phyloP scores from a whole-genome alignment of 306 rosid species.

The Geum urbanum region DNA sequence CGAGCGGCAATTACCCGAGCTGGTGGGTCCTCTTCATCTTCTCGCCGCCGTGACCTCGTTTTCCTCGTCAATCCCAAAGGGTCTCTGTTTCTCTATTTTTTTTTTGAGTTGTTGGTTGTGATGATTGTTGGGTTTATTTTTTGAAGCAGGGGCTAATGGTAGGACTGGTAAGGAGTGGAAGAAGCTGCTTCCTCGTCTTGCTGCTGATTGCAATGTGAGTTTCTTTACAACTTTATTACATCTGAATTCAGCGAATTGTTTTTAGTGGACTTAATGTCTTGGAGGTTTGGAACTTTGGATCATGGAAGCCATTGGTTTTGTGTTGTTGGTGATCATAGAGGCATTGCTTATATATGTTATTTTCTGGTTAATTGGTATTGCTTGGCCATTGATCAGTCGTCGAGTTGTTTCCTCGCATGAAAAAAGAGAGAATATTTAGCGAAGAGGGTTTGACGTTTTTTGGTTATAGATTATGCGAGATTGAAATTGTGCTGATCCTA shows the following conservation, averaged over 20 bases:
- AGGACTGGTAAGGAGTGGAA: no score
- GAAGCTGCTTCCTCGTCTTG: no score
- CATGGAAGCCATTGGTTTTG: background rate
- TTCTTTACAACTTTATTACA: background rate
- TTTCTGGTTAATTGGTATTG: background rate
- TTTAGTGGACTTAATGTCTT: background rate
- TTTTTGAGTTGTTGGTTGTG: slow-evolving; percentile 4
- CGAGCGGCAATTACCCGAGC: slow-evolving; percentile 33
- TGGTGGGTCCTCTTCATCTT: slow-evolving; percentile 50
- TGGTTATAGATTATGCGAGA: no score
- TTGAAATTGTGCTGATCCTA: background rate
- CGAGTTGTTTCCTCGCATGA: background rate
- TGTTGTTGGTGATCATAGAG: background rate
- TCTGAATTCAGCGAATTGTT: slow-evolving; percentile 10
- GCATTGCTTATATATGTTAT: background rate
- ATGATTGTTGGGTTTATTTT: no score
- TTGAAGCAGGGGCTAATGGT: no score
- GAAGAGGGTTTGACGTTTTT: background rate
- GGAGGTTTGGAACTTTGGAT: background rate
- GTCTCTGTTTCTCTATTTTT: slow-evolving; percentile 20
- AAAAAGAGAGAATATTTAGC: background rate
- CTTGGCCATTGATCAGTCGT: background rate
- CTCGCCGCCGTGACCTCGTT: slow-evolving; percentile 69
- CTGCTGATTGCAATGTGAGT: slow-evolving; percentile 67
- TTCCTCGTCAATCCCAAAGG: slow-evolving; percentile 91